Percentiles rank a stretch among this genome's conserved stretches.
phyloP scores from a whole-genome alignment of 225 moss, liverwort and hornwort species.

The Bryum argenteum region DNA sequence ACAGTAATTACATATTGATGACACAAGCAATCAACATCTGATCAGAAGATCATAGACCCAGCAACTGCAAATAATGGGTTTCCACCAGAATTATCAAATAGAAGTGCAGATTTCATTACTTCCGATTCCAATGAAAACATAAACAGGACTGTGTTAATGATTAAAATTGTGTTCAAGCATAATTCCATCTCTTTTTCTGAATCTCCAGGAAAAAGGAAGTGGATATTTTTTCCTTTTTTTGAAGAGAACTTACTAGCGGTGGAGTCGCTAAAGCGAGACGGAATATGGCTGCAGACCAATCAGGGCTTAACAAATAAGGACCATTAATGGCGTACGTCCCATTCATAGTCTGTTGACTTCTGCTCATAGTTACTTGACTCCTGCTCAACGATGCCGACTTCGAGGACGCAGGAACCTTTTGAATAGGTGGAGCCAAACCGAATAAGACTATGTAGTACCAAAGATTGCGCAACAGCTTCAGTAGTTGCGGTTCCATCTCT shows the following conservation, averaged over 20 bases:
- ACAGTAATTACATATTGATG: conserved; percentile 17
- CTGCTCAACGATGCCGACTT: conserved; percentile 54
- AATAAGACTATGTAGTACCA: conserved; percentile 85
- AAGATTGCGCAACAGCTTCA: conserved; percentile 77
- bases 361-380: conserved; percentile 55
- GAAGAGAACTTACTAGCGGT: conserved; percentile 54
- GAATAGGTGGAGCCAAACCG: conserved; percentile 82
- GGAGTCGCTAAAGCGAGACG: conserved; percentile 69
- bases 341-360: conserved; percentile 48
- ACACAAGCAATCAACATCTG: neutral
- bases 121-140: neutral
- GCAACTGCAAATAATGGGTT: neutral
- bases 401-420: conserved; percentile 48
- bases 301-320: conserved; percentile 64
- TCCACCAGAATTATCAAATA: conserved; percentile 11
- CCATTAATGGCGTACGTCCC: conserved; percentile 63
- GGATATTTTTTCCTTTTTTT: neutral
- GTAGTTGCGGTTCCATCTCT: conserved; percentile 60
- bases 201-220: neutral
- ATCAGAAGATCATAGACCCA: neutral
- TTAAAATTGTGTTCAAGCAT: no score
- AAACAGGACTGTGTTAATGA: neutral
- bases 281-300: conserved; percentile 73
- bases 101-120: conserved; percentile 12
- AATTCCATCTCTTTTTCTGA: neutral